These are phyloP conservation scores for Calonectria henricotiae DNA, from an alignment of 2,329 filamentous ascomycete species.

Conservation along the genomic window DNA sequence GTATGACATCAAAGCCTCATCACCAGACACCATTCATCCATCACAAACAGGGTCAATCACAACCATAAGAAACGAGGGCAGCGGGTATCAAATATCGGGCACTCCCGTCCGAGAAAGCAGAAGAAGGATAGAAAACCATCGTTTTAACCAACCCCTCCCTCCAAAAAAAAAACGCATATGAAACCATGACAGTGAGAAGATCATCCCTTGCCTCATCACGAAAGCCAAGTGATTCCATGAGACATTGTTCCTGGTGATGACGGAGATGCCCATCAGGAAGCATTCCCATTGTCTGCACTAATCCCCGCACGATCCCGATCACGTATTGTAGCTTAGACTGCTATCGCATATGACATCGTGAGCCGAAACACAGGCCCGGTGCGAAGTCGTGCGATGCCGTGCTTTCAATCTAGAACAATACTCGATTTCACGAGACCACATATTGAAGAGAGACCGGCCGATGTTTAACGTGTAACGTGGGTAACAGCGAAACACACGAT, in stretches of 20 bases:
- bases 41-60: background rate
- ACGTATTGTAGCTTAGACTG: background rate
- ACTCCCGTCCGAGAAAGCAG: background rate
- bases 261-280: background rate
- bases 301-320: background rate
- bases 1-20: background rate
- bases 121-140: background rate
- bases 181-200: background rate
- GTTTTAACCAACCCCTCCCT: no score
- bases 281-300: background rate
- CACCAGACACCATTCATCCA: background rate
- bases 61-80: background rate
- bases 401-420: background rate
- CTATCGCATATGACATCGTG: background rate
- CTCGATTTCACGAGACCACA: background rate
- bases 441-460: background rate
- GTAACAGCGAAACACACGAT: background rate
- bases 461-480: background rate
- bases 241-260: background rate
- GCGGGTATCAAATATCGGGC: background rate
- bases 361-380: background rate
- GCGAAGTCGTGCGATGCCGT: background rate
- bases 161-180: background rate
- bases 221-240: background rate
- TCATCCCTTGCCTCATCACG: background rate